Conservation (phyloP, 2,329 filamentous ascomycete species). For the Rutstroemia sp. region DNA sequence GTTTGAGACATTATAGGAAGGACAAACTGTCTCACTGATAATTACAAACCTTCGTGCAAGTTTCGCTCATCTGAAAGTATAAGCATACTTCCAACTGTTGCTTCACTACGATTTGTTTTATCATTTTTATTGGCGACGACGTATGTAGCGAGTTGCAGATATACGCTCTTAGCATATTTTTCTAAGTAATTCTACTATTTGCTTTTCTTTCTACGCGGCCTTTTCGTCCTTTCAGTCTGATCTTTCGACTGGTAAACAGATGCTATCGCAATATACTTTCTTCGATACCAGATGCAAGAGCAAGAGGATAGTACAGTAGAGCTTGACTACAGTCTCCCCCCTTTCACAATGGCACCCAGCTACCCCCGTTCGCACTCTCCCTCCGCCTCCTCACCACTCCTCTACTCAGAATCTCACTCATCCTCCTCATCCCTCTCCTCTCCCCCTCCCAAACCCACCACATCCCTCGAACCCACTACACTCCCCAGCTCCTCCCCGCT, state of each 20-base stretch:
- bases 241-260: background rate
- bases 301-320: background rate
- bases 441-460: slow-evolving; percentile 22
- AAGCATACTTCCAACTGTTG: too few relatives aligned
- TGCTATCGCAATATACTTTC: background rate
- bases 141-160: background rate
- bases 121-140: too few relatives aligned
- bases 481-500: slow-evolving; percentile 52
- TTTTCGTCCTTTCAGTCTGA: background rate
- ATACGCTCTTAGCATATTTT: background rate
- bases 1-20: background rate
- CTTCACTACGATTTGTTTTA: background rate
- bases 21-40: background rate
- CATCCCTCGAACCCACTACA: slow-evolving; percentile 40
- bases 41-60: too few relatives aligned
- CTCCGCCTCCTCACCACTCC: slow-evolving; percentile 10
- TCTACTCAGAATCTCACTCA: slow-evolving; percentile 6
- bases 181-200: background rate
- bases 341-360: background rate
- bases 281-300: background rate
- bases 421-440: background rate
- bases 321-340: background rate
- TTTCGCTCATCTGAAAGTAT: too few relatives aligned
- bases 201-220: background rate
- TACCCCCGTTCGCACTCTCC: background rate